Conservation (phyloP, 768 basidiomycete genomes). For the Paxillus rubicundulus region DNA sequence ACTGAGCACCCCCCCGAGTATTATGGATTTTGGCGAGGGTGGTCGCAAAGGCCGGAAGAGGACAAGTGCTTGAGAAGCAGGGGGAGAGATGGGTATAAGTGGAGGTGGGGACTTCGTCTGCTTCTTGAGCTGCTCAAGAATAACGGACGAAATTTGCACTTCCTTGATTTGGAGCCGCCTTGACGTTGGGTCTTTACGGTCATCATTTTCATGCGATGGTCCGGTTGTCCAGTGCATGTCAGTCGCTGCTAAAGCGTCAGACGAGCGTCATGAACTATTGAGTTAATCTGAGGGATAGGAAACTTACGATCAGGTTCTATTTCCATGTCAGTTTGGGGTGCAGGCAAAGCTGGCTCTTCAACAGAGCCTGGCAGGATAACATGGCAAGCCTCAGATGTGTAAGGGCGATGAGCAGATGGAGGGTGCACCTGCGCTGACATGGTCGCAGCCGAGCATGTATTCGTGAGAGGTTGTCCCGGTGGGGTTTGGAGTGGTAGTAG, state of each 20-base stretch:
- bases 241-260: background rate
- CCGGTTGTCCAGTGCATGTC: conserved; percentile 31
- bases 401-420: conserved; percentile 3
- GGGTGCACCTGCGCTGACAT: conserved; percentile 7
- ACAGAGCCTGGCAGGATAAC: conserved; percentile 36
- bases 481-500: background rate
- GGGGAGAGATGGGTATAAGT: conserved; percentile 18
- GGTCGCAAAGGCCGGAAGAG: conserved; percentile 45
- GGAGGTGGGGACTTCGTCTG: conserved; percentile 23
- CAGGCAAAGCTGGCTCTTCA: conserved; percentile 39
- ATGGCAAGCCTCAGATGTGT: conserved; percentile 3
- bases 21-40: conserved; percentile 14
- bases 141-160: conserved; percentile 42
- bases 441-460: conserved; percentile 14
- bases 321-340: conserved; percentile 63
- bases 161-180: conserved; percentile 20
- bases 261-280: background rate
- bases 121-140: conserved; percentile 45
- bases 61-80: conserved; percentile 47
- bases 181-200: conserved; percentile 25
- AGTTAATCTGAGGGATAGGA: conserved; percentile 2
- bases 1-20: conserved; percentile 5
- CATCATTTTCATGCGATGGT: background rate
- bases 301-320: conserved; percentile 63
- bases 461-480: background rate